Conservation (phyloP, 2,329 filamentous ascomycete genomes). For the Chaetoscypha palmicola region DNA sequence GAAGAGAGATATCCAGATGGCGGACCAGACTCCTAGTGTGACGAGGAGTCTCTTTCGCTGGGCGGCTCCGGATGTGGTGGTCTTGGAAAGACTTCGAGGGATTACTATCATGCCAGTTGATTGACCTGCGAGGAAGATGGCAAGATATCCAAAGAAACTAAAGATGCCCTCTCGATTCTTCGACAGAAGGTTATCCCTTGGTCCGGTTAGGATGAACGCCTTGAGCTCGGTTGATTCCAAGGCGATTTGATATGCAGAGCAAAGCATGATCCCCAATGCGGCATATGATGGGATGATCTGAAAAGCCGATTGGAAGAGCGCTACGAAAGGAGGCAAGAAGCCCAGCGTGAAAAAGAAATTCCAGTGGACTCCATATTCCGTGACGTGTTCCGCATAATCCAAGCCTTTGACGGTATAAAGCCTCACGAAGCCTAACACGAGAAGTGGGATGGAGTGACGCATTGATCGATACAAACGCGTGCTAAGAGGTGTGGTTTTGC, state of each 20-base stretch:
- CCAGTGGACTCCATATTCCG: slow-evolving; percentile 97
- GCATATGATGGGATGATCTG: slow-evolving; percentile 69
- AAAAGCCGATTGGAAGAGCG: slow-evolving; percentile 69
- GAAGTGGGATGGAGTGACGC: slow-evolving; percentile 75
- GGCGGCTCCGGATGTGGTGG: slow-evolving; percentile 35
- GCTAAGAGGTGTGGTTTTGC: slow-evolving; percentile 41
- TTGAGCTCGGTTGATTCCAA: slow-evolving; percentile 75
- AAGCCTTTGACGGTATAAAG: slow-evolving; percentile 86
- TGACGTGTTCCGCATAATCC: slow-evolving; percentile 95
- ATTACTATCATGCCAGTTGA: slow-evolving; percentile 75
- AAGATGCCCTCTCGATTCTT: slow-evolving; percentile 95
- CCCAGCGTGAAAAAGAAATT: slow-evolving; percentile 98
- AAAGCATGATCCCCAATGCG: slow-evolving; percentile 62
- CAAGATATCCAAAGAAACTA: slow-evolving; percentile 87
- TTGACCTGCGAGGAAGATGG: slow-evolving; percentile 88
- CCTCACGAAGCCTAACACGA: slow-evolving; percentile 72
- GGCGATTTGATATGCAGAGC: slow-evolving; percentile 62
- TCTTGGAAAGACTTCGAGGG: slow-evolving; percentile 46
- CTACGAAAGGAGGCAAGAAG: slow-evolving; percentile 81
- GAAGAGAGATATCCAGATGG: slow-evolving; percentile 65
- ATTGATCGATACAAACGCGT: slow-evolving; percentile 59
- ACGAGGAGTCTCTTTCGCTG: slow-evolving; percentile 54
- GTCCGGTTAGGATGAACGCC: slow-evolving; percentile 73
- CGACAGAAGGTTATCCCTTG: slow-evolving; percentile 70
- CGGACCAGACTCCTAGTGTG: slow-evolving; percentile 57